Percentiles rank a stretch among this genome's conserved stretches.
Conservation (phyloP, 2,329 filamentous ascomycete species). For the Colletotrichum orchidophilum region DNA sequence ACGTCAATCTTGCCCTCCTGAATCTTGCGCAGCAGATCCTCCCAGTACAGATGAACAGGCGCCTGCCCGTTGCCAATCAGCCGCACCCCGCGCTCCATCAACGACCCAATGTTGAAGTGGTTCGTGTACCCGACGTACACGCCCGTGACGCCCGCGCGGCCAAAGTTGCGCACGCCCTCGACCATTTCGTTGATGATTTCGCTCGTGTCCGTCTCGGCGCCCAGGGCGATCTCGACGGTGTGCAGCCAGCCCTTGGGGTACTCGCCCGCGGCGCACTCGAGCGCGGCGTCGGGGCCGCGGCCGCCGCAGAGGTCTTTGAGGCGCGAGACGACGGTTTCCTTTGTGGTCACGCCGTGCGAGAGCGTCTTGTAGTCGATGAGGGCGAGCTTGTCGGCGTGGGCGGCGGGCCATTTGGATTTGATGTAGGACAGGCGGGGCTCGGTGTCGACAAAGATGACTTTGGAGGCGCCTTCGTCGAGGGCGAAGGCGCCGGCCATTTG, state of each 20-base stretch:
- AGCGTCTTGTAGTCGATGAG: conserved; percentile 74
- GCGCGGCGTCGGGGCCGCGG: conserved; percentile 76
- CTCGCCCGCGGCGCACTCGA: conserved; percentile 73
- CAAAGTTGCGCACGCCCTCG: conserved; percentile 75
- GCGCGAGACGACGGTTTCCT: conserved; percentile 72
- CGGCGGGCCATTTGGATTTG: conserved; percentile 65
- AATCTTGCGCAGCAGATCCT: conserved; percentile 76
- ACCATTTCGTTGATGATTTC: conserved; percentile 86
- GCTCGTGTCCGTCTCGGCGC: conserved; percentile 84
- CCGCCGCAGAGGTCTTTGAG: conserved; percentile 79
- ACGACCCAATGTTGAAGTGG: conserved; percentile 82
- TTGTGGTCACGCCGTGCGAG: conserved; percentile 64
- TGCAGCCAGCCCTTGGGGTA: conserved; percentile 71
- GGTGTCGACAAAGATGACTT: conserved; percentile 83
- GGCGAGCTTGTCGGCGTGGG: conserved; percentile 65
- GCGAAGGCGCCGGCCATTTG: conserved; percentile 85
- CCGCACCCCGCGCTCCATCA: conserved; percentile 89
- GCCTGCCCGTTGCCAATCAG: conserved; percentile 75
- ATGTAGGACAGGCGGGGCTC: conserved; percentile 76
- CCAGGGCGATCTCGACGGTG: conserved; percentile 66
- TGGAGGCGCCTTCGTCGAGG: conserved; percentile 75
- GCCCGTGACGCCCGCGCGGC: conserved; percentile 81
- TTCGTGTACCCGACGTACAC: conserved; percentile 75
- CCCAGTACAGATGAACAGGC: conserved; percentile 87
- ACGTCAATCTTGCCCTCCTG: conserved; percentile 76